A percentile compares a stretch with the other conserved stretches of the same genome.
Evolutionary conservation across 1,139 yeast genomes (phyloP).

Genomic region (Taphrina wiesneri): DNA sequence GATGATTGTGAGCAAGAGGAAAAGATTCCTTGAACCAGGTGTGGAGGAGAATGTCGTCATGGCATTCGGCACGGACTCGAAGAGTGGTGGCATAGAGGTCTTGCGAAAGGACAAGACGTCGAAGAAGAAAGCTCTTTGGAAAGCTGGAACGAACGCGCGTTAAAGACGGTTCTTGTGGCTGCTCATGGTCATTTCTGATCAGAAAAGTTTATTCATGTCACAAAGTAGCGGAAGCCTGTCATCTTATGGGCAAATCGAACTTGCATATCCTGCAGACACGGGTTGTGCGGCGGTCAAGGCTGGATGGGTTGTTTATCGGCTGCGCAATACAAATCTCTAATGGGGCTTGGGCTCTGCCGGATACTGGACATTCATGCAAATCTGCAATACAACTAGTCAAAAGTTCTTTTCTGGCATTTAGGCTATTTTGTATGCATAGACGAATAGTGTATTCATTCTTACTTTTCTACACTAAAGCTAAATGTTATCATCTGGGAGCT

Average conservation of each 20-base stretch:
- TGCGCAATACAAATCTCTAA: not conserved
- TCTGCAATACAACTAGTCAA: not conserved
- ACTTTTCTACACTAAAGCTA: not conserved
- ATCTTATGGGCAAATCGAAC: not conserved
- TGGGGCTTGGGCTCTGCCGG: not conserved
- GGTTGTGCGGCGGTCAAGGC: too few species aligned
- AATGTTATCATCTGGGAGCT: not conserved
- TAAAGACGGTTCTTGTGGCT: too few species aligned
- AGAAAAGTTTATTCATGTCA: too few species aligned
- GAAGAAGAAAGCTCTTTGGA: conserved; percentile 27
- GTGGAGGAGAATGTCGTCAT: conserved; percentile 33
- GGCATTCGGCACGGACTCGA: conserved; percentile 31
- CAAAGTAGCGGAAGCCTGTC: too few species aligned
- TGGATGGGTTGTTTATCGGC: too few species aligned
- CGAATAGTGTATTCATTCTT: not conserved
- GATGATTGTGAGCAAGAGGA: conserved; percentile 13
- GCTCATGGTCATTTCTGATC: too few species aligned
- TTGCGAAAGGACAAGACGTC: conserved; percentile 22
- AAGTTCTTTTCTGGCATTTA: not conserved
- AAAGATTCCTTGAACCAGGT: conserved; percentile 8
- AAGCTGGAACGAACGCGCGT: conserved; percentile 8
- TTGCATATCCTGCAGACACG: not conserved
- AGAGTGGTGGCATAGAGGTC: conserved; percentile 33
- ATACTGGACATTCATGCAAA: not conserved
- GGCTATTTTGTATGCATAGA: not conserved